These are phyloP conservation scores for Aspergillus alliaceus DNA, from an alignment of 2,329 filamentous ascomycete genomes.

Conservation along the genomic window DNA sequence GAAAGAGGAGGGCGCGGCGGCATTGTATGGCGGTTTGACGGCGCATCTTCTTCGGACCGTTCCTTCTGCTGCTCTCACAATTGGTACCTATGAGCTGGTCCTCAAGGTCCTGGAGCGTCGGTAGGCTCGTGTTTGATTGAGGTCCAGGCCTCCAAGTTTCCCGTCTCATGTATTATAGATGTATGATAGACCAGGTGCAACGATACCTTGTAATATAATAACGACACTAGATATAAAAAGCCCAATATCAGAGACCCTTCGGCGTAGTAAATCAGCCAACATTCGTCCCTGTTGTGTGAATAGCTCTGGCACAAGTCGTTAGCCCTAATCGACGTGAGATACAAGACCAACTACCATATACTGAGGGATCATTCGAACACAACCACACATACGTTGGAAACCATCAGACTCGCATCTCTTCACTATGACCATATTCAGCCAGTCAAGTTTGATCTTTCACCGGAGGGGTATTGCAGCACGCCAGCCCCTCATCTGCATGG, in stretches of 20 bases:
- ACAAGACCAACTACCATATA: too few relatives aligned
- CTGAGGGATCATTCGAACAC: too few relatives aligned
- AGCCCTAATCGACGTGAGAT: too few relatives aligned
- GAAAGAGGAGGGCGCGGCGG: constrained; percentile 37
- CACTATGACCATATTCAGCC: too few relatives aligned
- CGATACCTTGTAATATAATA: not conserved
- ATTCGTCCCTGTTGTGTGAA: not conserved
- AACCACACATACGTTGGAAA: too few relatives aligned
- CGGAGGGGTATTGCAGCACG: not conserved
- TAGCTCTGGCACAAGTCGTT: too few relatives aligned
- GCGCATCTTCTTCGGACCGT: constrained; percentile 38
- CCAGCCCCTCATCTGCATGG: not conserved
- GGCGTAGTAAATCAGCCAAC: not conserved
- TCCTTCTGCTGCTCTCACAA: constrained; percentile 37
- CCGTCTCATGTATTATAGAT: constrained; percentile 1
- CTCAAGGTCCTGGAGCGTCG: constrained; percentile 21
- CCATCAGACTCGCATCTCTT: too few relatives aligned
- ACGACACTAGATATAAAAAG: not conserved
- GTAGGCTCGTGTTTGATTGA: not conserved
- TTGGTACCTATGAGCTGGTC: constrained; percentile 40
- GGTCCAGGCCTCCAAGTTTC: not conserved
- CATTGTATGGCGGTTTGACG: constrained; percentile 37
- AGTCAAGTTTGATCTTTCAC: too few relatives aligned
- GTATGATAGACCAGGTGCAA: not conserved
- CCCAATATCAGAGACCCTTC: too few relatives aligned